phyloP scores from a whole-genome alignment of 768 basidiomycete genomes.

The Psilocybe subaeruginosa region DNA sequence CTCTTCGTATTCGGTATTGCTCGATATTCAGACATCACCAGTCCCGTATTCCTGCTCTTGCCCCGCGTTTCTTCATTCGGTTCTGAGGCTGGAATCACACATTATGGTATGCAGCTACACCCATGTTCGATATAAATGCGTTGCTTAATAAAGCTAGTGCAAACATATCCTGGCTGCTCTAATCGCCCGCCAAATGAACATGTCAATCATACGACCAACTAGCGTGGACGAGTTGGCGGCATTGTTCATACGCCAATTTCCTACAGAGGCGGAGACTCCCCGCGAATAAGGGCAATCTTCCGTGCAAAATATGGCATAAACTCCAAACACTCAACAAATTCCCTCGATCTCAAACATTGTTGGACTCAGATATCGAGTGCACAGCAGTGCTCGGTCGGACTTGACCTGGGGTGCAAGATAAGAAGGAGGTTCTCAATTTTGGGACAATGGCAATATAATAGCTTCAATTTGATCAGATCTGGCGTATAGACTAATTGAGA shows the following conservation, averaged over 20 bases:
- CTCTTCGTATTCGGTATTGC: conserved; percentile 51
- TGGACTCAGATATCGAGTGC: no score
- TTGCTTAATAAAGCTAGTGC: conserved; percentile 49
- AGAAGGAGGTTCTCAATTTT: no score
- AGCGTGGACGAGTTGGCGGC: conserved; percentile 50
- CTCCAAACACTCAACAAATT: no score
- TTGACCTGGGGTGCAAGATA: no score
- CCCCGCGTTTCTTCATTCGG: conserved; percentile 69
- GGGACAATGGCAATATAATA: no score
- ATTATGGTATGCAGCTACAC: conserved; percentile 53
- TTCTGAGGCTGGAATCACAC: conserved; percentile 61
- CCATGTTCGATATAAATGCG: background rate
- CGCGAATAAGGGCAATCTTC: background rate
- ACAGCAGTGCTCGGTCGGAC: no score
- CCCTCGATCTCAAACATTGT: no score
- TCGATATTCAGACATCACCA: conserved; percentile 41
- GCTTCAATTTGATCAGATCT: no score
- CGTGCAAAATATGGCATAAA: background rate
- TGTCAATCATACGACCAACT: conserved; percentile 52
- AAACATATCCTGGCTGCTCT: conserved; percentile 76
- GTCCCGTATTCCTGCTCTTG: conserved; percentile 71
- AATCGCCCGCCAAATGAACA: conserved; percentile 57
- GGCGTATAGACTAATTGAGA: no score
- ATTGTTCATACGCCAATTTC: conserved; percentile 32
- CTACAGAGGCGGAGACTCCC: background rate